Conservation (phyloP, 805 yeast genomes). For the Candida nemodendra region DNA sequence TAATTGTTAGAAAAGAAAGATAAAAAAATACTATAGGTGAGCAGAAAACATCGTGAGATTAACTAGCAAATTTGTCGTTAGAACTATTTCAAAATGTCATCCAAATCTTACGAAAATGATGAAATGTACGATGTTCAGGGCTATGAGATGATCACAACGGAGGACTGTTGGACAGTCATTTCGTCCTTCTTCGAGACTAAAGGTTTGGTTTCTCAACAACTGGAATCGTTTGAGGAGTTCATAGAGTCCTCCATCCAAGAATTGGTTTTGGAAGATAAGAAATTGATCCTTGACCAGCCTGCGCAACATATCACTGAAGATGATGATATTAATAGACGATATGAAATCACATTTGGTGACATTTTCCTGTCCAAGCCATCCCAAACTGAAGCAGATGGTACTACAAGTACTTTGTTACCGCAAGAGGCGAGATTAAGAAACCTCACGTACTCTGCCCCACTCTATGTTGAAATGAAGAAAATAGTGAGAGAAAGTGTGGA, state of each 20-base stretch:
- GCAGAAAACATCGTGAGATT: slow-evolving; percentile 1
- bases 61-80: slow-evolving; percentile 5
- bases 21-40: neutral
- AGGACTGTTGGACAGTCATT: slow-evolving; percentile 99
- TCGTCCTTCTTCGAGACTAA: slow-evolving; percentile 94
- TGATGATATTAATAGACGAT: slow-evolving; percentile 87
- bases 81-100: slow-evolving; percentile 10
- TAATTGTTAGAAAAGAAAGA: neutral
- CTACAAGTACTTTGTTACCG: slow-evolving; percentile 98
- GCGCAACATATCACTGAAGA: slow-evolving; percentile 94
- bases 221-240: slow-evolving; percentile 97
- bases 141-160: slow-evolving; percentile 85
- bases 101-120: slow-evolving; percentile 19
- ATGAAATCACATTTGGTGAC: slow-evolving; percentile 96
- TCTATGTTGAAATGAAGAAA: slow-evolving; percentile 94
- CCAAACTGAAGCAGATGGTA: slow-evolving; percentile 99
- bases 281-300: slow-evolving; percentile 92
- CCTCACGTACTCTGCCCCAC: slow-evolving; percentile 92
- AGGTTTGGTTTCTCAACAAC: slow-evolving; percentile 96
- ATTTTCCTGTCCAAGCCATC: slow-evolving; percentile 95
- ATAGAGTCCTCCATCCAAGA: slow-evolving; percentile 96
- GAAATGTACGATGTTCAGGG: slow-evolving; percentile 32
- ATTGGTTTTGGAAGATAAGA: slow-evolving; percentile 92
- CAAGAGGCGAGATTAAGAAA: slow-evolving; percentile 97
- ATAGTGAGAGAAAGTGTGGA: slow-evolving; percentile 83